phyloP scores from a whole-genome alignment of 176 grass and related monocot species.

The Triticum monococcum region DNA sequence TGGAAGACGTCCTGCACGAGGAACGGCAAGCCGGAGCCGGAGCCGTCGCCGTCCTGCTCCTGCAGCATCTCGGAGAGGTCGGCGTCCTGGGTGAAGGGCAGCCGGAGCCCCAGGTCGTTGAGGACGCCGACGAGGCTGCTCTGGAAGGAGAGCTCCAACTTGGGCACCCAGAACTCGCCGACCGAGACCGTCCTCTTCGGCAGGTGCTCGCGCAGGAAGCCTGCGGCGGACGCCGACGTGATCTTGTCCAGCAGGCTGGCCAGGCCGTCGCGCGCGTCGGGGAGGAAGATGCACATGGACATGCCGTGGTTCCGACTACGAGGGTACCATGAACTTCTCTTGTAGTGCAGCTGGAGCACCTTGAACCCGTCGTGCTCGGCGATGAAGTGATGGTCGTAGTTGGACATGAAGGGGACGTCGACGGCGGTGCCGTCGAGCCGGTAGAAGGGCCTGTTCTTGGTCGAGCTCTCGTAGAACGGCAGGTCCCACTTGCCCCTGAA shows the following conservation, averaged over 20 bases:
- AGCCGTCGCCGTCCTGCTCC: neutral
- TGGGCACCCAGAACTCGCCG: neutral
- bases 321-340: neutral
- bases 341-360: neutral
- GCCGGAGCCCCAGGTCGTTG: neutral
- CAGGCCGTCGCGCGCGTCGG: neutral
- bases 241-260: neutral
- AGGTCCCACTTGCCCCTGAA: neutral
- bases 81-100: neutral
- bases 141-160: neutral
- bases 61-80: neutral
- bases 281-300: conserved; percentile 7
- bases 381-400: neutral
- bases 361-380: neutral
- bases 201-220: neutral
- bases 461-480: neutral
- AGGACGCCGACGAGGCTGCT: neutral
- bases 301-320: neutral
- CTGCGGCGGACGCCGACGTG: neutral
- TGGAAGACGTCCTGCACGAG: neutral
- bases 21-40: neutral
- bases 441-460: neutral
- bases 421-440: neutral
- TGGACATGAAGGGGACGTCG: neutral
- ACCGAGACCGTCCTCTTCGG: neutral